Base-by-base conservation (phyloP, 805 yeast genomes). In the Saccharomyces eubayanus region DNA sequence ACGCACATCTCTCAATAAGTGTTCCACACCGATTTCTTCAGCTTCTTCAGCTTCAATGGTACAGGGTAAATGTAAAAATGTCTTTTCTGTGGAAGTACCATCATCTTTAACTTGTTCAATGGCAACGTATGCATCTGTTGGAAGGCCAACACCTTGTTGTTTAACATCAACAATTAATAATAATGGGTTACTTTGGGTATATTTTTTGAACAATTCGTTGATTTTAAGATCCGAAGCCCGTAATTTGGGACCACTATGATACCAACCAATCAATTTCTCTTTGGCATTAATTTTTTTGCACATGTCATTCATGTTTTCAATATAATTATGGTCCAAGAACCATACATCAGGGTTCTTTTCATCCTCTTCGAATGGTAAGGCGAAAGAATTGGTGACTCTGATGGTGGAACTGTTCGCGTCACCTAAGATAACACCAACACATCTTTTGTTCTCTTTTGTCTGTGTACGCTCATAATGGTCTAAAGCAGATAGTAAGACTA, bases 11-110 rank as follows among this genome's bases (percentile, higher is more conserved):
- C 98, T 84, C 56, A 94, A 73, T 56, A 94, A 73, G 69, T 94
- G 99, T 71, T 94, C 99, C 12, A 94, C 99, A 57, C 99, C 99
- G 61, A 94, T 94, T 72, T 94, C 99, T 72, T 94, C 99, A 9
- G 99, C 99, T 69, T 94, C 99, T 68, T 94, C 99, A 2, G 99
- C 99, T 68, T 88, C 92, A 59, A 95, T 89, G 29, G 81, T 77
- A 12, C 97, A 88, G 10, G 98, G 97, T 30, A 92, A 83, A 71
- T 94, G 99, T 48, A 88, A 81, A 73, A 94, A 94, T 3, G 97
- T 90, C 72, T 86, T 85, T 66, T 89, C 96, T 8, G 96, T 87
- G 4, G 91, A 82, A 1, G 96, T 82, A 21, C 99, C 99, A 70
- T 94, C 98, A 64, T 90, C 95, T 67, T 90, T 91, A 55, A 94